A percentile compares a stretch with the other conserved stretches of the same genome.
Conservation (phyloP, 106 monocot genomes). For the Vanilla planifolia region DNA sequence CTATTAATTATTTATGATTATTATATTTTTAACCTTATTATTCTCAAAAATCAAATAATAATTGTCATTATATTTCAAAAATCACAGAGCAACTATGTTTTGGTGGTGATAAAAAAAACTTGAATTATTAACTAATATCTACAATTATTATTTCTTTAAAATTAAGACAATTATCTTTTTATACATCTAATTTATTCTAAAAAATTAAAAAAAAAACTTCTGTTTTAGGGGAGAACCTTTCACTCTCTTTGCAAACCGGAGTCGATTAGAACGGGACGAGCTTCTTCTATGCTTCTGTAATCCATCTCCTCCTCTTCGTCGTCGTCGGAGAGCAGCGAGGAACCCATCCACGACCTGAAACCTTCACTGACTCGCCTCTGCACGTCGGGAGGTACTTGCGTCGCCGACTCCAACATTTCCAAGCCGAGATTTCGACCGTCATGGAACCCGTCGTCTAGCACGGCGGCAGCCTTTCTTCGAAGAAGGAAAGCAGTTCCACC, state of each 20-base stretch:
- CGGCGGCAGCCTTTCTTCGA: constrained; percentile 54
- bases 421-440: constrained; percentile 44
- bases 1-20: too few species aligned
- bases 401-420: constrained; percentile 61
- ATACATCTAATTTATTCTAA: too few species aligned
- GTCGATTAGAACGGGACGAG: constrained; percentile 10
- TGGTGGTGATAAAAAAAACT: too few species aligned
- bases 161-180: too few species aligned
- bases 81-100: too few species aligned
- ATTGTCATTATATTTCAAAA: too few species aligned
- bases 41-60: too few species aligned
- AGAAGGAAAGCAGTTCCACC: constrained; percentile 76
- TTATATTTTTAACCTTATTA: too few species aligned
- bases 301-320: constrained; percentile 72
- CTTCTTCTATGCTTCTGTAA: constrained; percentile 36
- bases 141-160: too few species aligned
- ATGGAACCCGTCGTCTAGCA: constrained; percentile 47
- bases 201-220: too few species aligned
- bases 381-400: constrained; percentile 57
- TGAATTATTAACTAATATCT: too few species aligned
- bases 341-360: constrained; percentile 91
- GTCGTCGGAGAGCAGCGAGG: constrained; percentile 82
- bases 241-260: constrained; percentile 14
- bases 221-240: not conserved
- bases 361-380: constrained; percentile 78